Conservation (phyloP, 2,329 filamentous ascomycete species). For the Ophiostoma perfectum region DNA sequence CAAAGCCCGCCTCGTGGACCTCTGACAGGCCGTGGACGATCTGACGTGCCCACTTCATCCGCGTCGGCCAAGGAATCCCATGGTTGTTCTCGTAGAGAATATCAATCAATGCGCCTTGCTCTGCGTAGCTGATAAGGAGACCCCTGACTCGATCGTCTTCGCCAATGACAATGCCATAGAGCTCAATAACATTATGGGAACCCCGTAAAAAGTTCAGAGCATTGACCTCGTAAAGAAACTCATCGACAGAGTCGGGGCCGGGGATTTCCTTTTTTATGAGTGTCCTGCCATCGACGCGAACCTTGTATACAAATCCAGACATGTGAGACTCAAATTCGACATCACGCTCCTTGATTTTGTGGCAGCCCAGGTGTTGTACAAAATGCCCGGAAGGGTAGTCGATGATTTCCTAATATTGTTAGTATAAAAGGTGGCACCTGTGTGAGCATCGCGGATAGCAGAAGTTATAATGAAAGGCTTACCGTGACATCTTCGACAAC, state of each 20-base stretch:
- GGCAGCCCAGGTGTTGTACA: conserved; percentile 66
- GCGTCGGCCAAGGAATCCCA: conserved; percentile 59
- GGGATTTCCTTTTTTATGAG: conserved; percentile 99
- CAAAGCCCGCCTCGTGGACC: conserved; percentile 92
- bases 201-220: conserved; percentile 73
- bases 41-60: conserved; percentile 84
- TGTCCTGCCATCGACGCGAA: conserved; percentile 59
- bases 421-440: conserved; percentile 8
- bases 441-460: too few relatives aligned
- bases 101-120: conserved; percentile 82
- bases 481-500: conserved; percentile 93
- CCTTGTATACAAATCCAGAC: conserved; percentile 96
- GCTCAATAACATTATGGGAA: conserved; percentile 72
- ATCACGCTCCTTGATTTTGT: conserved; percentile 63
- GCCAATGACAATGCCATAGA: conserved; percentile 84
- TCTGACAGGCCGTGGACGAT: conserved; percentile 85
- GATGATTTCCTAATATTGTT: conserved; percentile 66
- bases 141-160: conserved; percentile 76
- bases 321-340: conserved; percentile 86
- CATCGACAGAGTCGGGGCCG: conserved; percentile 88
- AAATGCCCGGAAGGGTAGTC: conserved; percentile 69
- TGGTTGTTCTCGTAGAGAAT: conserved; percentile 75
- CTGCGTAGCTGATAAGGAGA: conserved; percentile 80
- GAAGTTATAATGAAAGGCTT: conserved; percentile 31
- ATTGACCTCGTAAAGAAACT: conserved; percentile 96